Conservation (phyloP, 768 basidiomycete genomes). For the Kwoniella sp. region DNA sequence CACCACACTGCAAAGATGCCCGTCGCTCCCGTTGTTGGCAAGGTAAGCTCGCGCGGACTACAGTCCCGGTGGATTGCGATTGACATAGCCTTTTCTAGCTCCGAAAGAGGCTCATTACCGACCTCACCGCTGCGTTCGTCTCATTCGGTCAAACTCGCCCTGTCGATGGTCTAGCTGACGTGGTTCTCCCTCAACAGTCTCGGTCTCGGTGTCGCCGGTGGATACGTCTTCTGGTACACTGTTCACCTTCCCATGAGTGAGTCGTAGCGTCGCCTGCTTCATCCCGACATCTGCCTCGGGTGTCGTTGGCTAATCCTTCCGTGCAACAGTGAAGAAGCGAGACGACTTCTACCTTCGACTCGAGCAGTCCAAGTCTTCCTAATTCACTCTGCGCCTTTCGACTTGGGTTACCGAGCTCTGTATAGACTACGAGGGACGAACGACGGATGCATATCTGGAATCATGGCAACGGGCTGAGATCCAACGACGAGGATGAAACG, state of each 20-base stretch:
- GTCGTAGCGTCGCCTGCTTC: not conserved
- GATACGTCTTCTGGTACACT: conserved; percentile 25
- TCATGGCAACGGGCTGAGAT: too few relatives aligned
- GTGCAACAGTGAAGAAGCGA: conserved; percentile 16
- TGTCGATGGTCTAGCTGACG: not conserved
- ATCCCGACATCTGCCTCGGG: not conserved
- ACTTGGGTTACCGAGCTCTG: not conserved
- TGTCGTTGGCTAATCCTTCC: not conserved
- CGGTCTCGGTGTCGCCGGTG: conserved; percentile 21
- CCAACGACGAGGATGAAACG: too few relatives aligned
- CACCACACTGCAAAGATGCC: conserved; percentile 5
- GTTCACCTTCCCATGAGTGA: conserved; percentile 22
- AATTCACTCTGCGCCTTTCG: not conserved
- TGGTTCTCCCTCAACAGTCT: not conserved
- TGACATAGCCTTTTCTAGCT: not conserved
- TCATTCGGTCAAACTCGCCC: not conserved
- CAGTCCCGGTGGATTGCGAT: not conserved
- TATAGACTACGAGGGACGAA: not conserved
- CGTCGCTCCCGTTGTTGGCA: conserved; percentile 23
- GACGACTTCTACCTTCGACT: conserved; percentile 21
- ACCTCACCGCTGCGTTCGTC: conserved; percentile 18
- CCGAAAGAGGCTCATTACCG: conserved; percentile 23
- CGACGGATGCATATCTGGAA: conserved; percentile 13
- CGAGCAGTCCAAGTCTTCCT: conserved; percentile 17
- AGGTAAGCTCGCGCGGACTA: conserved; percentile 5